A percentile compares a stretch with the other conserved stretches of the same genome.
These are phyloP conservation scores for Nicotiana obtusifolia DNA, from an alignment of 257 asterid species.

Conservation along the genomic window DNA sequence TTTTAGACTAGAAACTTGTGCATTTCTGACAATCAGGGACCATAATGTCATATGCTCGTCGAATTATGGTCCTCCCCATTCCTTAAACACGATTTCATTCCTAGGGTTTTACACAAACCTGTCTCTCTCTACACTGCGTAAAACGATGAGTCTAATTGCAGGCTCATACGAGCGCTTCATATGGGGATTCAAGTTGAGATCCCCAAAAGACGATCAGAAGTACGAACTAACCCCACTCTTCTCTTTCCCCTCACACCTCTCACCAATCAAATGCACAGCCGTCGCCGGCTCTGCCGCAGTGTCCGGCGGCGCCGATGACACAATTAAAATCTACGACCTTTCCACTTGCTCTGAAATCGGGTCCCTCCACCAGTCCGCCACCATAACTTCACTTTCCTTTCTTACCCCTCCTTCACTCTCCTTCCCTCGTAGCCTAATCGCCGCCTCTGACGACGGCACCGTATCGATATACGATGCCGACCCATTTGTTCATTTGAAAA, in stretches of 20 bases:
- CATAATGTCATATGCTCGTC: too few relatives aligned
- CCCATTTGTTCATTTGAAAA: slow-evolving; percentile 81
- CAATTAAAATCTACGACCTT: slow-evolving; percentile 89
- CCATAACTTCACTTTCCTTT: slow-evolving; percentile 74
- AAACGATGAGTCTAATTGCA: slow-evolving; percentile 62
- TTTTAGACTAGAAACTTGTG: too few relatives aligned
- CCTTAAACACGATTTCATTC: background rate
- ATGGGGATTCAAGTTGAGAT: slow-evolving; percentile 78
- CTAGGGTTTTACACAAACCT: slow-evolving; percentile 3
- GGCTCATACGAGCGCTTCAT: slow-evolving; percentile 95
- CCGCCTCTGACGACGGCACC: slow-evolving; percentile 61
- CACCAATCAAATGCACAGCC: slow-evolving; percentile 85
- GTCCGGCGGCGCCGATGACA: slow-evolving; percentile 91
- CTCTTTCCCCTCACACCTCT: slow-evolving; percentile 93
- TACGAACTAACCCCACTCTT: slow-evolving; percentile 50
- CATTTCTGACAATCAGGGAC: too few relatives aligned
- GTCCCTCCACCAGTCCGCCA: slow-evolving; percentile 59
- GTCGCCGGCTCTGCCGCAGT: slow-evolving; percentile 78
- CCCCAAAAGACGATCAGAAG: slow-evolving; percentile 28
- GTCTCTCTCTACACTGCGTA: background rate
- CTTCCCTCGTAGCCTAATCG: slow-evolving; percentile 72
- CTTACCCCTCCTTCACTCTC: slow-evolving; percentile 58
- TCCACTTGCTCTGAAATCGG: slow-evolving; percentile 76
- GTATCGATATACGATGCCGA: slow-evolving; percentile 77
- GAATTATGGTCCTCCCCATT: too few relatives aligned